Percentiles rank a stretch among this genome's conserved stretches.
Evolutionary conservation across 2,329 filamentous ascomycete genomes (phyloP).

Genomic region (Fusarium newnesense): DNA sequence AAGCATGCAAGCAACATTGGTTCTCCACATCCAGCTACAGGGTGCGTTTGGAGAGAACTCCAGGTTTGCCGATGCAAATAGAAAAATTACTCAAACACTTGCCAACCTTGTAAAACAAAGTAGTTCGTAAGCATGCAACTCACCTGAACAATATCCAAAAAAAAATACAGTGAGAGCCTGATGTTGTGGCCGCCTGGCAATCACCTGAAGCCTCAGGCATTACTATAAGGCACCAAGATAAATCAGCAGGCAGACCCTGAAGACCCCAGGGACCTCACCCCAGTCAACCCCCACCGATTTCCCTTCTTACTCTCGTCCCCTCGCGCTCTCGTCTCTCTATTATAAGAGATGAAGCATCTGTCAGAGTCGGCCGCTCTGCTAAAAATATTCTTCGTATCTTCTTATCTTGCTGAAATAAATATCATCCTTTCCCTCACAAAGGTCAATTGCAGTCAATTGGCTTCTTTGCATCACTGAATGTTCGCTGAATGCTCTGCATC

Average conservation of each 20-base stretch:
- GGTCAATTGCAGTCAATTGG: neutral
- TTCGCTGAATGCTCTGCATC: neutral
- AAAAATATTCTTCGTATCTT: neutral
- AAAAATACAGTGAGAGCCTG: too few relatives aligned
- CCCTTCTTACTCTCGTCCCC: neutral
- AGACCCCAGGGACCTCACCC: neutral
- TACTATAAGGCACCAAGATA: conserved; percentile 6
- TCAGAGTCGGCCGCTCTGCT: neutral
- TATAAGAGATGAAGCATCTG: neutral
- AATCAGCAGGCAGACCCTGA: conserved; percentile 6
- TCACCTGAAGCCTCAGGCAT: conserved; percentile 25
- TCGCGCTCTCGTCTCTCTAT: neutral
- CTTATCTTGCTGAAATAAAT: neutral
- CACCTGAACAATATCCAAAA: neutral
- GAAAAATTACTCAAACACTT: neutral
- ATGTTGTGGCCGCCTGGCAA: neutral
- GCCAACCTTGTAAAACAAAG: neutral
- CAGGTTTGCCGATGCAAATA: neutral
- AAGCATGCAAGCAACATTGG: neutral
- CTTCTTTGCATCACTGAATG: neutral
- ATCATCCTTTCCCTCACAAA: neutral
- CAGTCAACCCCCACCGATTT: neutral
- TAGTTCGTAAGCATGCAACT: neutral
- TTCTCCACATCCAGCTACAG: neutral
- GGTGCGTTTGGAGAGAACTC: too few relatives aligned